Conservation (phyloP, 345 rosid species). For the Brassica rapa region DNA sequence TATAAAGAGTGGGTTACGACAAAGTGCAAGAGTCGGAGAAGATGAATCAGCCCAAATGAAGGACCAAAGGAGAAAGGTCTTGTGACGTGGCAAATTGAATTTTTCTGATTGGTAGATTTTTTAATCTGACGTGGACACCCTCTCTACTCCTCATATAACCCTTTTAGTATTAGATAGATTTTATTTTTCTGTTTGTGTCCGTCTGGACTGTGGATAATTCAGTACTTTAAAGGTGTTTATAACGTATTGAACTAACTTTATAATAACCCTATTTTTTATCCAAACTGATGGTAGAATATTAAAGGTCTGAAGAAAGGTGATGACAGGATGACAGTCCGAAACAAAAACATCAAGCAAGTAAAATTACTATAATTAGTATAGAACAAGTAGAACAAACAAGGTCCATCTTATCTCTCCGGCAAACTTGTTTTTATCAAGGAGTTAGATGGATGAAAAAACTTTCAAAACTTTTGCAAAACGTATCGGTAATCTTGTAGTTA, state of each 20-base stretch:
- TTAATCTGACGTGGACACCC: too few relatives aligned
- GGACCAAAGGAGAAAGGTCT: too few relatives aligned
- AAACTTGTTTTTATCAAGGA: not conserved
- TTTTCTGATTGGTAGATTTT: too few relatives aligned
- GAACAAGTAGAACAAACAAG: not conserved
- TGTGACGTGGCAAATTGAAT: too few relatives aligned
- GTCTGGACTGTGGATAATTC: slow-evolving; percentile 15
- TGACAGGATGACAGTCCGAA: not conserved
- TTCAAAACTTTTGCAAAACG: not conserved
- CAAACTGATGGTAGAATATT: not conserved
- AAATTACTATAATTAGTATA: not conserved
- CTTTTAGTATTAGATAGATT: too few relatives aligned
- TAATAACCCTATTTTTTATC: not conserved
- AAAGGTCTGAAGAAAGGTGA: not conserved
- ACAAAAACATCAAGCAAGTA: not conserved
- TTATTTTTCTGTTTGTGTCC: not conserved
- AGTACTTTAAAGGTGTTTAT: slow-evolving; percentile 9
- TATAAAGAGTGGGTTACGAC: too few relatives aligned
- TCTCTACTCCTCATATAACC: too few relatives aligned
- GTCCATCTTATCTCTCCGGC: not conserved
- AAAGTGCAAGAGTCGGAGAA: too few relatives aligned
- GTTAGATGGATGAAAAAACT: not conserved
- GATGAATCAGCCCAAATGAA: too few relatives aligned
- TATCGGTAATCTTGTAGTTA: not conserved
- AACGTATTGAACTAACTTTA: not conserved